Evolutionary conservation across 495 filamentous ascomycete species (phyloP).

Genomic region (Xylaria telfairii): DNA sequence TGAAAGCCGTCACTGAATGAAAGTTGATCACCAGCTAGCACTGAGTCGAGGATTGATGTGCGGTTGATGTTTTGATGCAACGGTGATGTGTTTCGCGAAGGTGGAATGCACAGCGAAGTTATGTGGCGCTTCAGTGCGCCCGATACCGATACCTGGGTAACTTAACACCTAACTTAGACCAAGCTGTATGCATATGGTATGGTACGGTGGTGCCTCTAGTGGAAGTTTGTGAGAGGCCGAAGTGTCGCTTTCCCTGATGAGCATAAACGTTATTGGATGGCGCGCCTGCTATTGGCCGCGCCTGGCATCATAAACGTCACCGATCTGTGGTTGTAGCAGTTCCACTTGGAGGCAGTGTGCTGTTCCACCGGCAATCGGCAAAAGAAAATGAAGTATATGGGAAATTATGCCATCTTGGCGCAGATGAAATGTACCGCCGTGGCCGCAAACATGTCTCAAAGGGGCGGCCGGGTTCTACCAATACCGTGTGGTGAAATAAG

Average conservation of each 20-base stretch:
- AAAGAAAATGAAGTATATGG: background rate
- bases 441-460: slow-evolving; percentile 21
- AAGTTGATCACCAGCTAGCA: background rate
- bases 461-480: background rate
- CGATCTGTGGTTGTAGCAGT: background rate
- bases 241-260: slow-evolving; percentile 2
- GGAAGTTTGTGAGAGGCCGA: background rate
- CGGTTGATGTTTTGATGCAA: slow-evolving; percentile 14
- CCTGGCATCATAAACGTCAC: slow-evolving; percentile 23
- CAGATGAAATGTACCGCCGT: slow-evolving; percentile 3
- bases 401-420: slow-evolving; percentile 20
- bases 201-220: background rate
- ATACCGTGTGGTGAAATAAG: background rate
- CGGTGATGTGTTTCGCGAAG: background rate
- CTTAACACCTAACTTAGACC: no score
- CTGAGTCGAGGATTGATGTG: background rate
- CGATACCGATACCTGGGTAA: no score
- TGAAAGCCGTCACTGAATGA: background rate
- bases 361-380: slow-evolving; percentile 19
- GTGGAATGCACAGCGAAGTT: slow-evolving; percentile 19
- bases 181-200: background rate
- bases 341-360: background rate
- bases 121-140: slow-evolving; percentile 5
- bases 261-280: slow-evolving; percentile 17
- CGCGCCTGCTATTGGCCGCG: slow-evolving; percentile 2